phyloP scores from a whole-genome alignment of 768 basidiomycete species.

The Tricholoma terreum region DNA sequence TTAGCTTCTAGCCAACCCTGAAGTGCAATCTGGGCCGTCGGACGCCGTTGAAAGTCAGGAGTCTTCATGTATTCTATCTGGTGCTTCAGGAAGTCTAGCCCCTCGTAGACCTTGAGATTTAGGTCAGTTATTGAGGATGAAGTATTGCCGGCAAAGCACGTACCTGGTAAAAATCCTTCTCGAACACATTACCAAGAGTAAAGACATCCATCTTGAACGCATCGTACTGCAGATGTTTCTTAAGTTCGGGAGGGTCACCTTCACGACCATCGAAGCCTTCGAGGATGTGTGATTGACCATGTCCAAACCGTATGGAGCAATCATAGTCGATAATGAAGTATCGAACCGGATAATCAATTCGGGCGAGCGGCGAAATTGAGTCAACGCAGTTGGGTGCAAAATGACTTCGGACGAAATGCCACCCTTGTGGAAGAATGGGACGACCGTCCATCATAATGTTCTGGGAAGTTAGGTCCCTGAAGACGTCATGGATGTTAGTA shows the following conservation, averaged over 20 bases:
- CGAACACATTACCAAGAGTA: slow-evolving; percentile 9
- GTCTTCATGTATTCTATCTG: slow-evolving; percentile 25
- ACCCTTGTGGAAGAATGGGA: slow-evolving; percentile 29
- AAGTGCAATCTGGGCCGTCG: slow-evolving; percentile 20
- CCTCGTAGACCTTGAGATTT: slow-evolving; percentile 18
- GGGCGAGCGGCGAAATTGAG: slow-evolving; percentile 23
- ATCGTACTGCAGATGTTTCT: not conserved
- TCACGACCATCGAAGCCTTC: slow-evolving; percentile 3
- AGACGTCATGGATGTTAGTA: too few relatives aligned
- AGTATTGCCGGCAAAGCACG: not conserved
- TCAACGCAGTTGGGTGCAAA: slow-evolving; percentile 28
- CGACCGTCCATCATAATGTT: slow-evolving; percentile 39
- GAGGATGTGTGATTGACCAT: slow-evolving; percentile 12
- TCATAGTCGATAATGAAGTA: slow-evolving; percentile 40
- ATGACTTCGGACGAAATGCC: slow-evolving; percentile 31
- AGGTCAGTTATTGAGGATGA: not conserved
- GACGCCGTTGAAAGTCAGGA: slow-evolving; percentile 19
- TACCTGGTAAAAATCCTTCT: slow-evolving; percentile 20
- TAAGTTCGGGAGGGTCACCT: slow-evolving; percentile 1
- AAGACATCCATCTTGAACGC: slow-evolving; percentile 10
- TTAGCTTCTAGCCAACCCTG: slow-evolving; percentile 17
- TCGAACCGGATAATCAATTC: slow-evolving; percentile 33
- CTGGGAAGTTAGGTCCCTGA: slow-evolving; percentile 28
- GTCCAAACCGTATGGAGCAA: slow-evolving; percentile 17
- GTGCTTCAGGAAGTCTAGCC: slow-evolving; percentile 23